Evolutionary conservation across 345 rosid genomes (phyloP).

Genomic region (Eucalyptus erythrocorys): DNA sequence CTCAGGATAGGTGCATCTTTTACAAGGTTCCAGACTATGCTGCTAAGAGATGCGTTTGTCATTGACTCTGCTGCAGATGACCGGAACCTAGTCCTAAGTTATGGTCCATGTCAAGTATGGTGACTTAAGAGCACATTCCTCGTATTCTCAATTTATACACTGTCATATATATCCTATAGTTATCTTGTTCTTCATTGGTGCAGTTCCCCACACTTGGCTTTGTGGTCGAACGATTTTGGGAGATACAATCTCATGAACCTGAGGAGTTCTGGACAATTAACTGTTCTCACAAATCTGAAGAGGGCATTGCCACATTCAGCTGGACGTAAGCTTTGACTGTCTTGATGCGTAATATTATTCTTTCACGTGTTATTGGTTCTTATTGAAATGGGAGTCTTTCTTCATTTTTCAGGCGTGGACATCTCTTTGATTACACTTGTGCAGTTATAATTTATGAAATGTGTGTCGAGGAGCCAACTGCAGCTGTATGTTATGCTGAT

Average conservation of each 20-base stretch:
- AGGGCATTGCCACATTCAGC: constrained; percentile 65
- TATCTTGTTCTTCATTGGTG: not conserved
- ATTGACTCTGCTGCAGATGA: constrained; percentile 69
- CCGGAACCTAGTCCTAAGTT: constrained; percentile 81
- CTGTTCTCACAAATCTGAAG: constrained; percentile 76
- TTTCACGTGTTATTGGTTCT: not conserved
- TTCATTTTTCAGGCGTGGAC: constrained; percentile 72
- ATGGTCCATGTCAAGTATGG: constrained; percentile 96
- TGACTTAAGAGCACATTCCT: not conserved
- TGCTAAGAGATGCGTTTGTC: constrained; percentile 66
- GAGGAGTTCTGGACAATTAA: constrained; percentile 92
- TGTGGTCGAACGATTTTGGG: constrained; percentile 95
- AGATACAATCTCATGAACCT: constrained; percentile 90
- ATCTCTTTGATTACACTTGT: constrained; percentile 74
- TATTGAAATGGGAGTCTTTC: not conserved
- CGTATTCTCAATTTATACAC: not conserved
- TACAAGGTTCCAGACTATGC: constrained; percentile 94
- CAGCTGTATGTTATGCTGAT: constrained; percentile 51
- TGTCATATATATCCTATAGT: not conserved
- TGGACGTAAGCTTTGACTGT: constrained; percentile 55
- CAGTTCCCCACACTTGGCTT: constrained; percentile 97
- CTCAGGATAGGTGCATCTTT: constrained; percentile 97
- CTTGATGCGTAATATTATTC: not conserved
- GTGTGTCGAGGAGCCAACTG: constrained; percentile 85
- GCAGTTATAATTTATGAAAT: constrained; percentile 82